Conservation (phyloP, 2,329 filamentous ascomycete genomes). For the Pseudocercospora eumusae region DNA sequence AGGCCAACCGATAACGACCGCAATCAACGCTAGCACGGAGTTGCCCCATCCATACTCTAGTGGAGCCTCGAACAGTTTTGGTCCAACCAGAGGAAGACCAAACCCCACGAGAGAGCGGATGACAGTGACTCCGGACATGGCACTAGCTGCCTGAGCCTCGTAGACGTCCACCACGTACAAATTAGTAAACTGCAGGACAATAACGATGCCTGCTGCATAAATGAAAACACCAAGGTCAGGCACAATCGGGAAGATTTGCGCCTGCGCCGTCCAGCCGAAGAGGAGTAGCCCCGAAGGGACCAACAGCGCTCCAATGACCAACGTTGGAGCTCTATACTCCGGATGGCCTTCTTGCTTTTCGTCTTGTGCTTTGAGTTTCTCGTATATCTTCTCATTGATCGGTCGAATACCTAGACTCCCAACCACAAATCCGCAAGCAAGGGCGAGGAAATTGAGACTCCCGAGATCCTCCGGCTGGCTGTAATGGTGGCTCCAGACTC, state of each 20-base stretch:
- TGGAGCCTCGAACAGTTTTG: conserved; percentile 56
- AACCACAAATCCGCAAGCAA: conserved; percentile 33
- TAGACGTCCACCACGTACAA: conserved; percentile 67
- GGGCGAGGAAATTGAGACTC: conserved; percentile 37
- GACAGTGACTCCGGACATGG: conserved; percentile 65
- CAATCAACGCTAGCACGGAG: conserved; percentile 54
- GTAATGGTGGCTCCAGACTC: conserved; percentile 28
- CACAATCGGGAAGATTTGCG: conserved; percentile 56
- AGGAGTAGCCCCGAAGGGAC: conserved; percentile 49
- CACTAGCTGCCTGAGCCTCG: conserved; percentile 60
- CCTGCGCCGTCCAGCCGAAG: conserved; percentile 55
- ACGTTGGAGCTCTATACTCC: conserved; percentile 32
- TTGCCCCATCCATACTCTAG: conserved; percentile 64
- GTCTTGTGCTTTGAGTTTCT: conserved; percentile 33
- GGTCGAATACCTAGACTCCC: conserved; percentile 40
- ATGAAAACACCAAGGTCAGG: conserved; percentile 59
- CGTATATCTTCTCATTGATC: conserved; percentile 34
- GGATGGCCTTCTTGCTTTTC: neutral
- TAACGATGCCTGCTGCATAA: conserved; percentile 55
- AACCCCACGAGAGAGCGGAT: conserved; percentile 58
- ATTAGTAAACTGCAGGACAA: conserved; percentile 57
- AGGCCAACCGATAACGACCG: conserved; percentile 36
- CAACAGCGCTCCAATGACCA: conserved; percentile 46
- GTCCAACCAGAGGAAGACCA: conserved; percentile 58
- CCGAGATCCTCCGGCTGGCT: conserved; percentile 31